Evolutionary conservation across 192 early-diverging fungal genomes (phyloP).

Genomic region (Geranomyces michiganensis): DNA sequence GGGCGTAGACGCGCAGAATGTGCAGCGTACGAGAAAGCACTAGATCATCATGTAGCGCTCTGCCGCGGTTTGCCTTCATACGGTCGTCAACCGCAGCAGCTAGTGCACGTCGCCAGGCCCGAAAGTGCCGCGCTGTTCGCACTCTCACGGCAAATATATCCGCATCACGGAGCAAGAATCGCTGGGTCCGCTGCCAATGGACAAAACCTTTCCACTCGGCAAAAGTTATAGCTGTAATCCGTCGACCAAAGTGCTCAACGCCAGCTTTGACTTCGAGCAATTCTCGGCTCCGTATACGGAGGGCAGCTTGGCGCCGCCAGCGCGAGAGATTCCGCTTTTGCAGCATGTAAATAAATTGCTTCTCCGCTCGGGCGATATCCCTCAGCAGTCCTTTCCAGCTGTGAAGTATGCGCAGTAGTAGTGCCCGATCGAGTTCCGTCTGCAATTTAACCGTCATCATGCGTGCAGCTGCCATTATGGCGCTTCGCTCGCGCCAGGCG

Average conservation of each 20-base stretch:
- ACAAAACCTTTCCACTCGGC: slow-evolving; percentile 17
- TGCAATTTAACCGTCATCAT: background rate
- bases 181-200: background rate
- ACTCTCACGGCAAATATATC: background rate
- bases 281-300: background rate
- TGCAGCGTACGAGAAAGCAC: background rate
- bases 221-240: slow-evolving; percentile 1
- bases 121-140: background rate
- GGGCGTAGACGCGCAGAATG: background rate
- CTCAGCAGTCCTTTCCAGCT: background rate
- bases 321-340: background rate
- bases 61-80: no score
- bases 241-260: slow-evolving; percentile 3
- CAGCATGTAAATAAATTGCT: background rate
- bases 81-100: no score
- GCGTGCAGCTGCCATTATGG: no score
- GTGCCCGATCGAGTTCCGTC: background rate
- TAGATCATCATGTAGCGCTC: background rate
- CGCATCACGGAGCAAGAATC: background rate
- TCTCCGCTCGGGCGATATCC: background rate
- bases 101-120: no score
- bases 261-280: slow-evolving; percentile 13
- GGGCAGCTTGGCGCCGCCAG: background rate
- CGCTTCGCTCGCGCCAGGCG: no score
- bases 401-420: background rate